A percentile compares a stretch with the other conserved stretches of the same genome.
Conservation (phyloP, 2,329 filamentous ascomycete species). For the Tolypocladium tundrense region DNA sequence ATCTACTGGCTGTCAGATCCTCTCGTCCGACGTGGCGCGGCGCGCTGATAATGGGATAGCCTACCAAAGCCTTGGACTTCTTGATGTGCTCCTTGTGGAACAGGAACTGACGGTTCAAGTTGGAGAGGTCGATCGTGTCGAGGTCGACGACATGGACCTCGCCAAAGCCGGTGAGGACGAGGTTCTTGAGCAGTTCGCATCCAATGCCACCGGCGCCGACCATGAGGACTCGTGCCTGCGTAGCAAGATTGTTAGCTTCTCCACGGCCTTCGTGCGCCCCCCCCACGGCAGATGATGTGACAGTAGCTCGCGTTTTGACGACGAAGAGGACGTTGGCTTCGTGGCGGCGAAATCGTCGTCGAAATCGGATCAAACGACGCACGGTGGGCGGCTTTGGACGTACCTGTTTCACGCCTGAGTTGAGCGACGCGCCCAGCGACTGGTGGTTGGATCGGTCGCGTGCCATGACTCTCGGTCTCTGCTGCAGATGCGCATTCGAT, state of each 20-base stretch:
- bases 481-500: slow-evolving; percentile 12
- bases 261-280: background rate
- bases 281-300: background rate
- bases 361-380: slow-evolving; percentile 1
- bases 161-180: slow-evolving; percentile 83
- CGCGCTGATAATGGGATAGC: slow-evolving; percentile 16
- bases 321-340: background rate
- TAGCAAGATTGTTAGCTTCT: background rate
- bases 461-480: slow-evolving; percentile 16
- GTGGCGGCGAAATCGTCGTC: background rate
- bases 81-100: slow-evolving; percentile 97
- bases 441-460: slow-evolving; percentile 51
- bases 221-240: slow-evolving; percentile 75
- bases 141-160: slow-evolving; percentile 93
- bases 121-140: slow-evolving; percentile 96
- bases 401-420: slow-evolving; percentile 61
- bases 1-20: slow-evolving; percentile 43
- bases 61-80: slow-evolving; percentile 84
- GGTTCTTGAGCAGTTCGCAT: slow-evolving; percentile 94
- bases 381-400: slow-evolving; percentile 8
- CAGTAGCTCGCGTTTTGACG: background rate
- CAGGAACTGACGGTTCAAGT: slow-evolving; percentile 94
- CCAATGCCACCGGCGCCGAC: slow-evolving; percentile 96
- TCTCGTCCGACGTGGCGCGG: background rate
- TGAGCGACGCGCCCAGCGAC: slow-evolving; percentile 56